Evolutionary conservation across 2,329 filamentous ascomycete genomes (phyloP), one percentile per base, ranked within the genome.

Genomic region (Endocalyx cinctus): DNA sequence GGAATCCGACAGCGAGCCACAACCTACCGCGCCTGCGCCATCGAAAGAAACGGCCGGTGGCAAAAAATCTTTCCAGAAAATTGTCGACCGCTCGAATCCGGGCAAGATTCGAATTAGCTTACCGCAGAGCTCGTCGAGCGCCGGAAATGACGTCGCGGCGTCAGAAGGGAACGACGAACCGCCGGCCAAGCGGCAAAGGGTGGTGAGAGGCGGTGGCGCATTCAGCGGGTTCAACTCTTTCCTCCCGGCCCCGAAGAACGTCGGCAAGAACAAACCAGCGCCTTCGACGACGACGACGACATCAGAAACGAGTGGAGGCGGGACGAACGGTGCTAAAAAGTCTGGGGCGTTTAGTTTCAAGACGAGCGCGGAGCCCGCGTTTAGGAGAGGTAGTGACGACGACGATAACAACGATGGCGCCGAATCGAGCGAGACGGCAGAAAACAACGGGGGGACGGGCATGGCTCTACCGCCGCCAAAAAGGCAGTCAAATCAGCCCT

Each of bases 151-250:
- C 10, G 54, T 43, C 10, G 44, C 46, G 11, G 25, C 33, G 3
- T 18, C 36, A 8, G 56, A 61, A 14, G 55, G 62, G 16, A 60
- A 57, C 34, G 68, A 72, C 17, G 69, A 68, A 17, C 82, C 82
- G 1, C 82, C 84, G 1, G 70, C 82, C 1, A 95, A 95, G 56
- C 80, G 82, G 39, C 70, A 75, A 13, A 79, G 79, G 31, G 76
- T 75, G 4, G 52, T 44, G 5, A 45, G 39, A 12, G 49, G 60
- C 6, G 74, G 73, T 4, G 78, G 80, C 17, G 72, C 74, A 5
- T 89, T 94, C 50, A 74, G 84, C 32, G 84, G 82, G 3, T 92
- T 96, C 66, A 92, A 90, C 56, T 81, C 87, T 2, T 79, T 95
- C 46, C 71, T 97, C 14, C 90, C 90, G 3, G 72, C 89, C 17